Base-by-base conservation (phyloP, 495 filamentous ascomycete species). In the Daldinia grandis region DNA sequence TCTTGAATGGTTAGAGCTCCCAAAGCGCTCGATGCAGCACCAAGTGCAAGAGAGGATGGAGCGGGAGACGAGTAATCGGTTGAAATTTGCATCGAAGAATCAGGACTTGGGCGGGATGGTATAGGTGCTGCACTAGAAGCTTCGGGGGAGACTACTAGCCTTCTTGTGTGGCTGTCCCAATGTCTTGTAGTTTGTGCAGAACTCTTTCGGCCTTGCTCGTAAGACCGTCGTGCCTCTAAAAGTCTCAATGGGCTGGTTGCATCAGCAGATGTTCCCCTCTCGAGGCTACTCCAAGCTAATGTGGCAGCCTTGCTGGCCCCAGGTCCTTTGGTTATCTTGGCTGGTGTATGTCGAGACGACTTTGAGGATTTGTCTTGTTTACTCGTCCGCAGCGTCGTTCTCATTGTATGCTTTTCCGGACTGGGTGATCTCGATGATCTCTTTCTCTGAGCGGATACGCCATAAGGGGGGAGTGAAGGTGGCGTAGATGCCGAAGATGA, bases 251-350 rank as follows among this genome's bases (percentile, higher is more conserved):
- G 49, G 31, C 25, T 60, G 35, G 33, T 59, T 19, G 71, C 30
- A 60, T 64, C 72, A 47, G 72, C 50, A n/a, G 69, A 28, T 7
- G 68, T 54, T 44, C 68, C 40, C 38, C 63, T 62, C 58, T 66
- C 71, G 25, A 66, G 68, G 51, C 83, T 86, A 47, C 84, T 87
- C 94, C 94, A 99, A 17, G 95, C 95, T 37, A 97, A 79, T 2
- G 91, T 91, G 1, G 95, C 95, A 14, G 95, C 95, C 78, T 92
- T 96, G 44, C 91, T 93, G 30, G 94, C 93, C 3, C 83, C 83
- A 0, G 80, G 81, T 21, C 80, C 81, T 31, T 83, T 83, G 27
- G 37, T 71, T 53, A 66, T 61, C 59, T 69, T 75, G 27, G 75
- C 71, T 47, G 73, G 65, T 49, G 73, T 66, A 44, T 53, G 38